Evolutionary conservation across 108 stramenopile genomes (phyloP), one percentile per base, ranked within the genome.

Genomic region (Nannochloropsis gaditana): DNA sequence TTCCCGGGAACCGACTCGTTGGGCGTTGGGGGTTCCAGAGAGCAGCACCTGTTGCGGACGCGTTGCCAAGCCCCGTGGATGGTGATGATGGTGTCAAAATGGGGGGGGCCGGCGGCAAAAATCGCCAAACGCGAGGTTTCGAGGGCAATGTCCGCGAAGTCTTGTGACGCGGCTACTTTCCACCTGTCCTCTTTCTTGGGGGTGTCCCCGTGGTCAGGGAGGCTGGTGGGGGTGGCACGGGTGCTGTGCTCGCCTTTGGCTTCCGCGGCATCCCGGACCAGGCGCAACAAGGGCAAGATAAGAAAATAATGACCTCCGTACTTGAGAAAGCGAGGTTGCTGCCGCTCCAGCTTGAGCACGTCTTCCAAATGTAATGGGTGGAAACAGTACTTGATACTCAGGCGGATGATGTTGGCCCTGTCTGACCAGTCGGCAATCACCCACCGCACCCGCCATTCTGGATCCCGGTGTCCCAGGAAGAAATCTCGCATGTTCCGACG

Each of bases 221-320:
- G 31, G 31, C 31, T 31, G 31, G 31, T 31, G 31, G 31, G 31
- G 31, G 31, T 31, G 31, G 31, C 1, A 31, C 31, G 31, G 31
- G 31, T 31, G 31, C 31, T 31, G 31, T 31, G 15, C 8, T n/a
- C 59, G 19, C 59, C 59, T 73, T 73, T n/a, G 3, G 15, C 59
- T 3, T 73, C n/a, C 59, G n/a, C 59, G 59, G 19, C n/a, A 15
- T 73, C 59, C 59, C 19, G 59, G 8, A 73, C n/a, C 19, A 73
- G 59, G n/a, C 59, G 59, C 59, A 73, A 8, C 59, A 73, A 73
- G 59, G 59, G 59, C n/a, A 73, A n/a, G n/a, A 73, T 73, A 15
- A 73, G 19, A 73, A 73, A 73, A n/a, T 73, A 73, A 73, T 73
- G 59, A 15, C 59, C 59, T 73, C 59, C 59, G n/a, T 73, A 73